phyloP scores from a whole-genome alignment of 148 eudicot species.

The Nepenthes gracilis region DNA sequence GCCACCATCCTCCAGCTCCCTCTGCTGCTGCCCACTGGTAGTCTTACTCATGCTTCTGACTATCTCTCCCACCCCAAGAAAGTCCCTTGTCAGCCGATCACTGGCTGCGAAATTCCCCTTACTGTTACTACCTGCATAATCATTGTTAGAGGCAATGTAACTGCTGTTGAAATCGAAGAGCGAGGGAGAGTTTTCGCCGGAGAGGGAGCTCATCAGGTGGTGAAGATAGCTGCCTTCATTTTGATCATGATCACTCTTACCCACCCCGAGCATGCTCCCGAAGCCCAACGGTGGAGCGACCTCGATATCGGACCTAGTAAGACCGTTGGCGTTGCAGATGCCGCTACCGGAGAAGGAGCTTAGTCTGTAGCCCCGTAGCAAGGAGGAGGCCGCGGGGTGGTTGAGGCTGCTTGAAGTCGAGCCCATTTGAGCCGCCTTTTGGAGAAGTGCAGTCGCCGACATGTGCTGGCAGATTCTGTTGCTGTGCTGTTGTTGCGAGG shows the following conservation, averaged over 20 bases:
- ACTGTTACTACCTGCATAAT: no score
- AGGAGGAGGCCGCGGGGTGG: not conserved
- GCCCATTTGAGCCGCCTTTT: slow-evolving; percentile 79
- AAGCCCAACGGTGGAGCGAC: not conserved
- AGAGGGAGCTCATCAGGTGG: not conserved
- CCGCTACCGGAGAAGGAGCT: not conserved
- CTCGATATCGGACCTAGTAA: not conserved
- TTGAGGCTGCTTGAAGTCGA: slow-evolving; percentile 22
- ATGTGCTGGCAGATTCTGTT: not conserved
- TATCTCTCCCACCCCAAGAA: no score
- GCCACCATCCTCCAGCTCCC: no score
- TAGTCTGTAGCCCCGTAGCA: not conserved
- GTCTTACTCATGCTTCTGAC: no score
- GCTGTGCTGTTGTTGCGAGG: not conserved
- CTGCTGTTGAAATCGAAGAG: no score
- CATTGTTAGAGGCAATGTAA: no score
- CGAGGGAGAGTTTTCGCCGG: not conserved
- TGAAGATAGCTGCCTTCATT: not conserved
- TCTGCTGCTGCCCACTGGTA: no score
- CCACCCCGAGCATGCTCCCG: not conserved
- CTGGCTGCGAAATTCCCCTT: no score
- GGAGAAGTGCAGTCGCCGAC: slow-evolving; percentile 38
- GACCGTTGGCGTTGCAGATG: no score
- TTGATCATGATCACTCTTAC: not conserved
- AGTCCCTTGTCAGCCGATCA: no score